Conservation (phyloP, 2,329 filamentous ascomycete species). For the Calcarisporium arbuscula region DNA sequence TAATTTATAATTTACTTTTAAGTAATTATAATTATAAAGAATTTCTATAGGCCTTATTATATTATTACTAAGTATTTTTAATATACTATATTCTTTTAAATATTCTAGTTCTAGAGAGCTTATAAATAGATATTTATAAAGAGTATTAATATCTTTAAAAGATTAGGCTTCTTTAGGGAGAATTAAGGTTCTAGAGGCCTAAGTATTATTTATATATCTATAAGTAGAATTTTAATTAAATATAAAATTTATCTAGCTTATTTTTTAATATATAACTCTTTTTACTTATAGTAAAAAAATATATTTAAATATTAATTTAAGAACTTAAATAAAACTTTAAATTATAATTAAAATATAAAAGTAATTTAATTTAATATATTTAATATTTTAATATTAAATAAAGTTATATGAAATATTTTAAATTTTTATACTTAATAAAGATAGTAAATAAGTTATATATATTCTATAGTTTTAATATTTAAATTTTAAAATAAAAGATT, state of each 20-base stretch:
- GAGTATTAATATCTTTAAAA: neutral
- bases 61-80: slow-evolving; percentile 1
- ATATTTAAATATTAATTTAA: no score
- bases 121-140: neutral
- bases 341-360: no score
- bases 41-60: slow-evolving; percentile 1
- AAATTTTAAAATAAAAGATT: no score
- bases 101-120: neutral
- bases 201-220: no score
- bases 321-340: slow-evolving; percentile 1
- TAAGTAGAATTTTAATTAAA: slow-evolving; percentile 2
- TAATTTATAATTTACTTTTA: slow-evolving; percentile 2
- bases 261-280: neutral
- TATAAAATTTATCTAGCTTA: slow-evolving; percentile 1
- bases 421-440: slow-evolving; percentile 9
- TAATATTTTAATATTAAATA: no score
- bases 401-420: slow-evolving; percentile 10
- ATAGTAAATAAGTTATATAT: slow-evolving; percentile 6
- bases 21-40: neutral
- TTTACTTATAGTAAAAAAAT: slow-evolving; percentile 1
- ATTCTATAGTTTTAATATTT: no score
- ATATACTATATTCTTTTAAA: neutral
- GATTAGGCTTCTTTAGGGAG: no score
- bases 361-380: no score
- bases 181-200: no score